Evolutionary conservation across 768 basidiomycete species (phyloP), one percentile per base, ranked within the genome.

Genomic region (Boletus subparvulus): DNA sequence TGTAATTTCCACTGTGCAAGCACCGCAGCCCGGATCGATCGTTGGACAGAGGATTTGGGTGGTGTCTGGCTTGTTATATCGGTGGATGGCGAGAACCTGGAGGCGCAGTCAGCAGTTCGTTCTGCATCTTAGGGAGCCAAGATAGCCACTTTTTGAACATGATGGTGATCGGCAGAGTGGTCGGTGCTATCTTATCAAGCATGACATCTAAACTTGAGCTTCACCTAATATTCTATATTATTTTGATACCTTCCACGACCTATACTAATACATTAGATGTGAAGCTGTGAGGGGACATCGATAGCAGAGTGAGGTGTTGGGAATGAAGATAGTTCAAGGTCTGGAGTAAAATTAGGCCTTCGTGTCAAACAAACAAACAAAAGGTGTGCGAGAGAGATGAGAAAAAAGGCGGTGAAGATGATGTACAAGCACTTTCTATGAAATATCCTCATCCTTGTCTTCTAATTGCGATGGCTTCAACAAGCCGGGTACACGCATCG

Each of bases 401-500:
- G 60, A 63, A 67, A 61, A 67, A 65, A 63, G 62, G 60, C 53
- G 61, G 62, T 3, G 50, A 59, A 64, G 68, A 65, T 62, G 62
- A 61, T 66, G 65, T 60, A 60, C 63, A 65, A 61, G 62, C 59
- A 26, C 36, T 49, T 55, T 63, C 72, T 69, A 71, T 68, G 70
- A 71, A 50, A 71, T 91, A 77, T 92, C 90, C 74, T 92, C 90
- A 69, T 95, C 93, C 75, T 90, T 91, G 75, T 96, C 94, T 69
- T 95, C 92, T 71, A 98, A 69, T 73, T 95, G 92, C 64, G 88
- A 90, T 40, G 94, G 95, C 74, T 97, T 97, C 72, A 98, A 82
- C 90, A 98, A 90, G 40, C 97, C 97, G n/a, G 95, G 96, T 58
- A 98, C 93, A 62, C 91, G 84, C 82, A 92, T 90, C 26, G 94